These are phyloP conservation scores for Metschnikowia gruessii DNA, from an alignment of 805 yeast genomes.

Conservation along the genomic window DNA sequence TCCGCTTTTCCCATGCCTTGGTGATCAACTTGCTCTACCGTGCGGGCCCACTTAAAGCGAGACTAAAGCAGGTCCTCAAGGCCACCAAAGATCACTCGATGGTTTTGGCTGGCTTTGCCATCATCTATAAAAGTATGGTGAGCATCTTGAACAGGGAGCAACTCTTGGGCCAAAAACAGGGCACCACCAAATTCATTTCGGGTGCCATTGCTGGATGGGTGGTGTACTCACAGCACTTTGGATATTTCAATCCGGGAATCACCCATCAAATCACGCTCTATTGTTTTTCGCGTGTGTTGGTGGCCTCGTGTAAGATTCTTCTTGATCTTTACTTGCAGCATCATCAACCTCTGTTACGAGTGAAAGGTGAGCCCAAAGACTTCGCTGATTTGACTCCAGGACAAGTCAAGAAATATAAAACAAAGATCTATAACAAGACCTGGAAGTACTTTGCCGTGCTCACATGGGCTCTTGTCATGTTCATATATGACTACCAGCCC, in stretches of 20 bases:
- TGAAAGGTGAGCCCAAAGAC: conserved; percentile 20
- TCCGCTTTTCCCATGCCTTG: conserved; percentile 61
- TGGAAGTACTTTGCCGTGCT: conserved; percentile 64
- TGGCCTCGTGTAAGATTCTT: conserved; percentile 57
- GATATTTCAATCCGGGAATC: conserved; percentile 46
- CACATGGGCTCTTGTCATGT: conserved; percentile 75
- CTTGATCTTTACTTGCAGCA: conserved; percentile 39
- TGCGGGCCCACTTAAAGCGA: conserved; percentile 46
- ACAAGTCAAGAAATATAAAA: conserved; percentile 35
- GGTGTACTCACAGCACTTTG: conserved; percentile 44
- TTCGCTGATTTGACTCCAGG: conserved; percentile 29
- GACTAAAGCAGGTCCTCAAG: conserved; percentile 44
- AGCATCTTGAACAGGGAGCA: conserved; percentile 31
- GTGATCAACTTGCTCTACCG: conserved; percentile 59
- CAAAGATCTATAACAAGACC: conserved; percentile 28
- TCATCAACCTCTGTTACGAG: conserved; percentile 32
- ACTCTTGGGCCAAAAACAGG: conserved; percentile 32
- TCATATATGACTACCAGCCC: conserved; percentile 61
- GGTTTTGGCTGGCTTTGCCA: conserved; percentile 55
- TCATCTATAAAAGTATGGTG: conserved; percentile 45
- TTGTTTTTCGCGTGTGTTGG: conserved; percentile 62
- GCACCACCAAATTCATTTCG: conserved; percentile 35
- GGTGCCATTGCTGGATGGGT: conserved; percentile 43
- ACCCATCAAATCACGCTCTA: conserved; percentile 75
- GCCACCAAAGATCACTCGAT: conserved; percentile 56